These are phyloP conservation scores for Boletus subcaerulescens DNA, from an alignment of 768 basidiomycete genomes.

Conservation along the genomic window DNA sequence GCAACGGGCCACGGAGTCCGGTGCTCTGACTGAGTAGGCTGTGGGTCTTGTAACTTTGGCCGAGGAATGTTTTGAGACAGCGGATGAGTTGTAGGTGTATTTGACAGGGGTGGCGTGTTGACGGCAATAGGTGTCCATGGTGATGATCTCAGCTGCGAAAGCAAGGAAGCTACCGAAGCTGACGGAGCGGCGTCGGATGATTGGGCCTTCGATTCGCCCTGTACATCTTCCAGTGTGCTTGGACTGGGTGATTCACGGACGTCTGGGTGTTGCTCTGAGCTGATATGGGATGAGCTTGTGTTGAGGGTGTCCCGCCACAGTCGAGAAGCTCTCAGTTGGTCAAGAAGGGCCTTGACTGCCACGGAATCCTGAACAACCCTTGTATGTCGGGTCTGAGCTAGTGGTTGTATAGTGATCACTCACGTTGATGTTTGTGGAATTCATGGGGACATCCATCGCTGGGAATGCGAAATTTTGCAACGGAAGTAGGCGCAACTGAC, in stretches of 20 bases:
- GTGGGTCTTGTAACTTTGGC: conserved; percentile 13
- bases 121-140: conserved; percentile 12
- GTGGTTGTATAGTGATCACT: conserved; percentile 5
- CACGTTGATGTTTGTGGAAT: conserved; percentile 61
- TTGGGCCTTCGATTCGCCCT: conserved; percentile 1
- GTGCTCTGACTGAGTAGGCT: conserved; percentile 3
- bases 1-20: conserved; percentile 13
- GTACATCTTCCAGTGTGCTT: conserved; percentile 3
- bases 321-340: conserved; percentile 62
- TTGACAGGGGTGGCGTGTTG: conserved; percentile 9
- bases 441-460: neutral
- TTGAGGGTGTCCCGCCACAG: conserved; percentile 59
- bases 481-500: too few species aligned
- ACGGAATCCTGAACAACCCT: conserved; percentile 54
- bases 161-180: conserved; percentile 53
- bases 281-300: conserved; percentile 4
- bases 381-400: neutral
- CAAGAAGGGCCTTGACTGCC: conserved; percentile 67
- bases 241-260: conserved; percentile 6
- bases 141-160: conserved; percentile 55
- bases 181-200: conserved; percentile 23
- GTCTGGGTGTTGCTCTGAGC: neutral
- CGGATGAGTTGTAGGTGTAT: conserved; percentile 7
- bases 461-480: too few species aligned
- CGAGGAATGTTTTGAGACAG: conserved; percentile 9